phyloP scores from a whole-genome alignment of 2,329 filamentous ascomycete genomes.

The Fusarium pseudonygamai region DNA sequence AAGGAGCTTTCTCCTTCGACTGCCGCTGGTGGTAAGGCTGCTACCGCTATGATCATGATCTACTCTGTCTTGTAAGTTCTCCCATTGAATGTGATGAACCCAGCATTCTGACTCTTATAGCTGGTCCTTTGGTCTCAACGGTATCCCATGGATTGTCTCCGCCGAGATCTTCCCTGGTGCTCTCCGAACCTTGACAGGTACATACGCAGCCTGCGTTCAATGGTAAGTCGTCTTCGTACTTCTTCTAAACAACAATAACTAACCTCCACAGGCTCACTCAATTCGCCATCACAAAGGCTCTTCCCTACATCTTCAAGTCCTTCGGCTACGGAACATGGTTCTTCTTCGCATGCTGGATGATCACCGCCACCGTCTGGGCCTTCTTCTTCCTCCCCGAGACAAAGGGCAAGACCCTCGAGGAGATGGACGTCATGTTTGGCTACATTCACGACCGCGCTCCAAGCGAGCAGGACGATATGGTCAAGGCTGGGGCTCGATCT shows the following conservation, averaged over 20 bases:
- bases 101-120: conserved; percentile 26
- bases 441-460: conserved; percentile 35
- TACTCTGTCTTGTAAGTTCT: conserved; percentile 62
- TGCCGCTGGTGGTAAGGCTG: conserved; percentile 59
- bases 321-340: conserved; percentile 64
- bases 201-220: conserved; percentile 53
- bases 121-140: conserved; percentile 57
- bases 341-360: conserved; percentile 64
- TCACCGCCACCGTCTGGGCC: conserved; percentile 58
- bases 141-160: conserved; percentile 57
- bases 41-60: conserved; percentile 64
- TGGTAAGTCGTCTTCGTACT: conserved; percentile 35
- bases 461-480: conserved; percentile 21
- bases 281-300: conserved; percentile 55
- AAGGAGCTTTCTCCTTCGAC: conserved; percentile 53
- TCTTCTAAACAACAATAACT: not conserved
- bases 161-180: conserved; percentile 57
- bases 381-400: conserved; percentile 65
- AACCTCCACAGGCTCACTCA: conserved; percentile 44
- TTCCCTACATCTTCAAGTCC: conserved; percentile 56
- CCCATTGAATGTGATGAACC: fast-evolving
- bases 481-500: conserved; percentile 21
- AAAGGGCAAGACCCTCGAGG: conserved; percentile 63
- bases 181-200: conserved; percentile 54
- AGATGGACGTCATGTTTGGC: conserved; percentile 56